These are phyloP conservation scores for Aspergillus hortae DNA, from an alignment of 2,329 filamentous ascomycete genomes.

Conservation along the genomic window DNA sequence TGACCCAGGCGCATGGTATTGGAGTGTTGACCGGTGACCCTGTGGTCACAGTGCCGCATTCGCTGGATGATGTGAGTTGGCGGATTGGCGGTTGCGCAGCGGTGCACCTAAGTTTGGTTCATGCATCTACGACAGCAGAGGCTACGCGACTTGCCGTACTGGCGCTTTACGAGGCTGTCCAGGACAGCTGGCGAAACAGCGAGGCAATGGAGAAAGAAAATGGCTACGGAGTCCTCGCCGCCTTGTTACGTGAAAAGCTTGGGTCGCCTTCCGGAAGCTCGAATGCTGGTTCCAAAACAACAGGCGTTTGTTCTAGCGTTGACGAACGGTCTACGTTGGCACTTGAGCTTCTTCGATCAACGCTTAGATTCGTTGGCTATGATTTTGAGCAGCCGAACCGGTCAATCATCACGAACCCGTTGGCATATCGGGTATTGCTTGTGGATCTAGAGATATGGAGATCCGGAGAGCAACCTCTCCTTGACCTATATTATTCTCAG, in stretches of 20 bases:
- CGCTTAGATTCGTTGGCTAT: slow-evolving; percentile 86
- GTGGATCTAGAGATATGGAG: slow-evolving; percentile 95
- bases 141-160: slow-evolving; percentile 74
- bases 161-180: slow-evolving; percentile 79
- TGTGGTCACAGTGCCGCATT: slow-evolving; percentile 73
- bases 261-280: slow-evolving; percentile 28
- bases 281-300: slow-evolving; percentile 42
- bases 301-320: slow-evolving; percentile 30
- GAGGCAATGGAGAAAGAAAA: slow-evolving; percentile 97
- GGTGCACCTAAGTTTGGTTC: slow-evolving; percentile 77
- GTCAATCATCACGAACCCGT: slow-evolving; percentile 91
- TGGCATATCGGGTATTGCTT: slow-evolving; percentile 87
- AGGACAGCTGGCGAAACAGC: slow-evolving; percentile 93
- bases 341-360: slow-evolving; percentile 65
- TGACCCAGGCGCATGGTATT: slow-evolving; percentile 77
- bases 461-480: slow-evolving; percentile 68
- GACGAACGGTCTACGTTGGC: slow-evolving; percentile 53
- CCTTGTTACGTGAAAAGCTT: slow-evolving; percentile 79
- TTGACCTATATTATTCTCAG: slow-evolving; percentile 88
- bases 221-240: slow-evolving; percentile 82
- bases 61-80: slow-evolving; percentile 91
- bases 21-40: slow-evolving; percentile 80
- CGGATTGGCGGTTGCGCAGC: slow-evolving; percentile 86
- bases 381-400: slow-evolving; percentile 73
- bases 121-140: slow-evolving; percentile 67